phyloP scores from a whole-genome alignment of 2,329 filamentous ascomycete genomes.

The Pyrenophora tritici-repentis region DNA sequence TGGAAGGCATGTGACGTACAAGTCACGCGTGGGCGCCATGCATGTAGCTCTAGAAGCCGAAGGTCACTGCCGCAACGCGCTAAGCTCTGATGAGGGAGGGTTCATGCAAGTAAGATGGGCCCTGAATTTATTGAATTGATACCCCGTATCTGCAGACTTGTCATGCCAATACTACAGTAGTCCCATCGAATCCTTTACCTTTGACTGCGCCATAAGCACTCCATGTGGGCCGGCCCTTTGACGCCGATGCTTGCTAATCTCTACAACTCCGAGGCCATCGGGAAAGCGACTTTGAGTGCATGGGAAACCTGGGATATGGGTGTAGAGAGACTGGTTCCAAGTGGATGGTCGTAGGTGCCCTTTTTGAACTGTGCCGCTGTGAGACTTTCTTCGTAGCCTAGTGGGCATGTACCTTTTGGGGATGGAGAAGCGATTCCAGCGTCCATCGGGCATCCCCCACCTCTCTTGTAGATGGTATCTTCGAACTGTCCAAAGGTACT shows the following conservation, averaged over 20 bases:
- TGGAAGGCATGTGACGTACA: no score
- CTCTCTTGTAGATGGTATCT: background rate
- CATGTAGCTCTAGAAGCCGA: background rate
- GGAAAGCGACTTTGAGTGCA: background rate
- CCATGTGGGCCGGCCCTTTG: background rate
- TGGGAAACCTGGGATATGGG: background rate
- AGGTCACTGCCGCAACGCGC: background rate
- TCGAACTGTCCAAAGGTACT: constrained; percentile 10
- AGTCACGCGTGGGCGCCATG: background rate
- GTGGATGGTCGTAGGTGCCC: background rate
- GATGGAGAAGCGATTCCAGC: background rate
- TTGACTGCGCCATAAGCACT: no score
- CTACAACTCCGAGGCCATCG: background rate
- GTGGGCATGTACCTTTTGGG: background rate
- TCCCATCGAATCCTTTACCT: no score
- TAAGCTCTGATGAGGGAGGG: background rate
- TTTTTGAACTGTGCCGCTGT: background rate
- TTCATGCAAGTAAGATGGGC: background rate
- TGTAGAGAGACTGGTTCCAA: background rate
- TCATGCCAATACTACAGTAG: no score
- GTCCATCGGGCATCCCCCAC: background rate
- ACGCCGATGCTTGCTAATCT: background rate
- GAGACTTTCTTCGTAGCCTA: background rate
- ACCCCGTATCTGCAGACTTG: background rate
- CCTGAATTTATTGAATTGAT: constrained; percentile 1